Base-by-base conservation (phyloP, 2,329 filamentous ascomycete species). In the Pseudocercospora macadamiae region DNA sequence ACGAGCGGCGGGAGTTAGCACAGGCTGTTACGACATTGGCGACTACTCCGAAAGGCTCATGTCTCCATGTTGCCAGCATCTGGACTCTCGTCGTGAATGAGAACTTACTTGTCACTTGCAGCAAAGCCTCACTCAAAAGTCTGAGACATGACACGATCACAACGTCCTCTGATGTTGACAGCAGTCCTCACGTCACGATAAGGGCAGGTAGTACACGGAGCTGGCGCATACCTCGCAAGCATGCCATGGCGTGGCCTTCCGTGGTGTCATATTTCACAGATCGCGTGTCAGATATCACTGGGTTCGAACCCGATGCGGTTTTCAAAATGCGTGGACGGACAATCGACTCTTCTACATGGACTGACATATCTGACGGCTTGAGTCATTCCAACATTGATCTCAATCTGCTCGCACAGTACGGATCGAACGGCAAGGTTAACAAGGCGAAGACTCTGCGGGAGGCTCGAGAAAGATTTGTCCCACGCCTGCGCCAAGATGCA, bases 1-100 rank as follows among this genome's bases (percentile, higher is more conserved):
- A 51, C 34, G 55, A 59, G 25, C 19, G 32, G 28, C 59, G 59
- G 10, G 59, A 61, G 51, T 51, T 51, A 21, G 32, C 45, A 18
- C 57, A 60, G 30, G 57, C 57, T 3, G 30, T 60, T 28, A 53
- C 30, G 8, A 42, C 26, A 16, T 18, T 49, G n/a, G 2, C 48
- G 14, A 53, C 45, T 10, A 54, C 49, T 4, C 49, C 57, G 19
- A 34, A 57, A 34, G 49, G 34, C 10, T 32, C 55, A 21, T 60
- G 37, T 26, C 14, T 60, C 45, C 61, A 63, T 45, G 47, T 55
- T 16, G 48, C 61, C n/a, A 30, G 42, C 34, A 12, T 63, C 19
- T 63, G 61, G 61, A 57, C 57, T 25, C 10, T 63, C 5, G 18
- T 63, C 9, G 54, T 63, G 12, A 45, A 62, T 10, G 49, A 63